phyloP scores from a whole-genome alignment of 2,329 filamentous ascomycete species.

The Daldinia eschscholtzii region DNA sequence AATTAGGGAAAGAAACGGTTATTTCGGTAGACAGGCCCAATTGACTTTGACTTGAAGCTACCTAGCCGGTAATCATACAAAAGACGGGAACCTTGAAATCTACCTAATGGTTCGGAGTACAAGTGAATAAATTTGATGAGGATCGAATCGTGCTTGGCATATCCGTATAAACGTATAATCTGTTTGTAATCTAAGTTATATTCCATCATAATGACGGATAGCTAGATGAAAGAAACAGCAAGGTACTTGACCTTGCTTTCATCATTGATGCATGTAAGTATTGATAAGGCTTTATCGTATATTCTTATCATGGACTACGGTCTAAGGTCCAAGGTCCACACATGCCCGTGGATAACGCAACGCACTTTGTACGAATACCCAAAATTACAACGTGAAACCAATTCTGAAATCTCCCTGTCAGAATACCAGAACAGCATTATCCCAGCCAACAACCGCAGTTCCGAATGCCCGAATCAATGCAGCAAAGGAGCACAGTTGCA shows the following conservation, averaged over 20 bases:
- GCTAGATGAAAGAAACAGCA: background rate
- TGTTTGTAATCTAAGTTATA: background rate
- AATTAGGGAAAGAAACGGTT: constrained; percentile 16
- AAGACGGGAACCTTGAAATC: background rate
- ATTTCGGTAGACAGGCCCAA: constrained; percentile 1
- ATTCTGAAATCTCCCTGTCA: constrained; percentile 30
- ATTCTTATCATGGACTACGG: background rate
- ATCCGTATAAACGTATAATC: background rate
- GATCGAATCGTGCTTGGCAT: background rate
- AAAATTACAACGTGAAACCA: constrained; percentile 37
- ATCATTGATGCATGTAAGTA: background rate
- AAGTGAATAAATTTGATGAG: background rate
- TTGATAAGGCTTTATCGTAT: constrained; percentile 20
- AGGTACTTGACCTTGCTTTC: background rate
- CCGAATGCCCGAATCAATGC: constrained; percentile 42
- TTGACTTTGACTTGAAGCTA: background rate
- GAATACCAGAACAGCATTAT: constrained; percentile 26
- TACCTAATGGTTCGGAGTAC: too few species aligned
- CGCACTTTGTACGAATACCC: constrained; percentile 18
- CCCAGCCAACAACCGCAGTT: constrained; percentile 33
- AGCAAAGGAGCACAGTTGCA: constrained; percentile 26
- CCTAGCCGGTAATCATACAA: background rate
- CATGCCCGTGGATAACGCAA: constrained; percentile 1
- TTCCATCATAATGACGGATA: constrained; percentile 6
- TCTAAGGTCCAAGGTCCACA: too few species aligned